A percentile compares a stretch with the other conserved stretches of the same genome.
These are phyloP conservation scores for Populus hybrid DNA, from an alignment of 441 rosid genomes.

Conservation along the genomic window DNA sequence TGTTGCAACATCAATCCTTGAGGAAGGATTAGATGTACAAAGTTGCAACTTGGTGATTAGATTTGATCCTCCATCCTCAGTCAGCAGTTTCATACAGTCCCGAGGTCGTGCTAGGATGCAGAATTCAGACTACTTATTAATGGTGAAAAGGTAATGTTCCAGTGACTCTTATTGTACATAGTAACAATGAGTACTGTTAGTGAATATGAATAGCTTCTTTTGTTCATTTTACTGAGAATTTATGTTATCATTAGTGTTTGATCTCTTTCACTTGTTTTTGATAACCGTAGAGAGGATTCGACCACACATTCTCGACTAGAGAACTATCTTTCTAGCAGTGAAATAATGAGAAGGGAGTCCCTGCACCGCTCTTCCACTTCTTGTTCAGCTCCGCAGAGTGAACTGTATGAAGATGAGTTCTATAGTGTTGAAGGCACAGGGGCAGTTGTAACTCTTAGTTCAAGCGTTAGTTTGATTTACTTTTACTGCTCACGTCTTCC, in stretches of 20 bases:
- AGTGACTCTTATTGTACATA: slow-evolving; percentile 2
- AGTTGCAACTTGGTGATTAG: slow-evolving; percentile 83
- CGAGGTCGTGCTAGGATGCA: slow-evolving; percentile 95
- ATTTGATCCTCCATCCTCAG: slow-evolving; percentile 76
- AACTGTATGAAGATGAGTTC: slow-evolving; percentile 28
- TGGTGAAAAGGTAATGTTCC: slow-evolving; percentile 56
- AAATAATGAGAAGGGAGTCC: slow-evolving; percentile 75
- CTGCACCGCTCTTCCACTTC: slow-evolving; percentile 56
- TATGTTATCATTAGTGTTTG: not conserved
- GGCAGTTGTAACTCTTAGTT: slow-evolving; percentile 55
- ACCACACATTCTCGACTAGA: slow-evolving; percentile 43
- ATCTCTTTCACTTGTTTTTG: slow-evolving; percentile 1
- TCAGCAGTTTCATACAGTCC: slow-evolving; percentile 92
- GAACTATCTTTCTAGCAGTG: slow-evolving; percentile 64
- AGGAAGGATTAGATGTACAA: slow-evolving; percentile 94
- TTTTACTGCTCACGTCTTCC: slow-evolving; percentile 90
- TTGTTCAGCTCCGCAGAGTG: slow-evolving; percentile 48
- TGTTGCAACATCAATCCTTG: slow-evolving; percentile 88
- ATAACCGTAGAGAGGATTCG: slow-evolving; percentile 50
- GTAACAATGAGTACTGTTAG: not conserved
- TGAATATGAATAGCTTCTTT: not conserved
- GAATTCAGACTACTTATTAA: slow-evolving; percentile 76
- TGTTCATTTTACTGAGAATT: not conserved
- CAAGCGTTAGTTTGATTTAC: slow-evolving; percentile 65
- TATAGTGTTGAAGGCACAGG: slow-evolving; percentile 64